Base-by-base conservation (phyloP, 2,329 filamentous ascomycete genomes). In the Hysterium pulicare region DNA sequence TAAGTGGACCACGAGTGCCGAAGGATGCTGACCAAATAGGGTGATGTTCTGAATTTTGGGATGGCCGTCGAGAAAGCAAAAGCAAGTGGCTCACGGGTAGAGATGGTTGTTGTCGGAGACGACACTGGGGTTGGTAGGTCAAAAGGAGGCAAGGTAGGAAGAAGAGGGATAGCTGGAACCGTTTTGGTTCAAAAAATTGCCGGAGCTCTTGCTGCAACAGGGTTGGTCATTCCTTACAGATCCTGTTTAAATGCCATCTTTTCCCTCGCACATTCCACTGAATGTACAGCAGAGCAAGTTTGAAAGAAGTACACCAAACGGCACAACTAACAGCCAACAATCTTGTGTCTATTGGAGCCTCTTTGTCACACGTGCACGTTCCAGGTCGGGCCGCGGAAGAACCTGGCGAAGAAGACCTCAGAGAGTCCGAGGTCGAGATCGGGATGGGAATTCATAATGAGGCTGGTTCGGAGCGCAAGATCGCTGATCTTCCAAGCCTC, bases 51-150 rank as follows among this genome's bases (percentile, higher is more conserved):
- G 53, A 94, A 95, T 70, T 96, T 96, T 62, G 90, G 90, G 42
- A 85, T 96, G 78, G 90, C 85, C 1, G 87, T 93, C 7, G 91
- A 96, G 68, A 95, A 95, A 72, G 90, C 90, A 13, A 84, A 86
- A 45, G 89, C 89, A 1, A 80, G 82, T 0, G 90, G 89, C 0
- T 69, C 89, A 19, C 71, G 82, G 15, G 86, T 87, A 0, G 87
- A 95, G 63, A 95, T 96, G 85, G 82, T 95, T 8, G 86, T 95
- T 7, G 88, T 96, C 6, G 89, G 84, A 5, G 91, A 97, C 59
- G 91, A 97, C 66, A 90, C 90, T 3, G 90, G 90, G 33, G 90
- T 97, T 34, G 90, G 90, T 1, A 76, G 89, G 45, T 75, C 73
- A 40, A 84, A 84, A 62, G 84, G 86, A 9, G 90, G 91, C n/a